These are phyloP conservation scores for Monilinia fructicola DNA, from an alignment of 2,329 filamentous ascomycete species.

Conservation along the genomic window DNA sequence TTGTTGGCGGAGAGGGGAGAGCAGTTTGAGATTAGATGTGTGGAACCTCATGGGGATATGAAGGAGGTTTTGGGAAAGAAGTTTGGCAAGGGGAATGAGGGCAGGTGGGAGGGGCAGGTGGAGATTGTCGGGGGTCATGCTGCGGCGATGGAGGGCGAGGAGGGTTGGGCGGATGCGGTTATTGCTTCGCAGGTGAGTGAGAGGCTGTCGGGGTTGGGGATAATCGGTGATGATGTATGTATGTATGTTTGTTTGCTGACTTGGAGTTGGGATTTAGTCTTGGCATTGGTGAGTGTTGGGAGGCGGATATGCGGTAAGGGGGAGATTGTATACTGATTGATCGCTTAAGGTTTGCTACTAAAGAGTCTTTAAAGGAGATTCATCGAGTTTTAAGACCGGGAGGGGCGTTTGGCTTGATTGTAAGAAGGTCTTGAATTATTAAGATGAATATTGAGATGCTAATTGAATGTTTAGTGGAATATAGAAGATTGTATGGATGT, in stretches of 20 bases:
- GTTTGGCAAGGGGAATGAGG: constrained; percentile 45
- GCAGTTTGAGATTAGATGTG: constrained; percentile 57
- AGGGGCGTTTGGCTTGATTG: constrained; percentile 61
- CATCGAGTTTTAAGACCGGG: constrained; percentile 62
- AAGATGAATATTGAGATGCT: neutral
- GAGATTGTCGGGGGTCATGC: constrained; percentile 58
- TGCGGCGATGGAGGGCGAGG: constrained; percentile 53
- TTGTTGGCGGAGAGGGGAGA: constrained; percentile 58
- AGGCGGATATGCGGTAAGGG: neutral
- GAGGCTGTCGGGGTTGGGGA: neutral
- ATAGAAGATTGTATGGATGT: constrained; percentile 67
- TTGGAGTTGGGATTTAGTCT: constrained; percentile 41
- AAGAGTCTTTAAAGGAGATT: constrained; percentile 63
- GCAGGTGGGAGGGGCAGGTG: constrained; percentile 51
- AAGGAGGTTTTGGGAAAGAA: constrained; percentile 60
- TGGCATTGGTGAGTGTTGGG: constrained; percentile 46
- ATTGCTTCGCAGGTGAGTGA: constrained; percentile 64
- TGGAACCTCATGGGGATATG: constrained; percentile 69
- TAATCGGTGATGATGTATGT: neutral
- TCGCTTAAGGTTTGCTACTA: constrained; percentile 61
- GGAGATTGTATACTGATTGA: constrained; percentile 10
- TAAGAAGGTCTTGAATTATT: neutral
- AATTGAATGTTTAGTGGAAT: constrained; percentile 54
- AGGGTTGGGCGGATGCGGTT: constrained; percentile 63
- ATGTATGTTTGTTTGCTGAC: constrained; percentile 24